Evolutionary conservation across 2,329 filamentous ascomycete species (phyloP).

Genomic region (Monosporascus sp.): DNA sequence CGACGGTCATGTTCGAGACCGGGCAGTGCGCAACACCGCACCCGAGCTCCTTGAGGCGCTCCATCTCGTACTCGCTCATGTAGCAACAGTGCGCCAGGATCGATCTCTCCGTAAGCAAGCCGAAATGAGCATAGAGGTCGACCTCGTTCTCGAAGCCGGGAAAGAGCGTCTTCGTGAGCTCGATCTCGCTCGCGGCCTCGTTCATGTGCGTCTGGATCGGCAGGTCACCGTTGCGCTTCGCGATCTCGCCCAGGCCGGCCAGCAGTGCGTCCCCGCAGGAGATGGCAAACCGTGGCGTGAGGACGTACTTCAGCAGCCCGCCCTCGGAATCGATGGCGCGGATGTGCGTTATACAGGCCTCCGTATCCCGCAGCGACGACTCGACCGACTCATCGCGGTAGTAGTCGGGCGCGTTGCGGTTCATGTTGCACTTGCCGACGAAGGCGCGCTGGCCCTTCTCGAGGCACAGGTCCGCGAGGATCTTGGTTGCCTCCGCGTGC

Average conservation of each 20-base stretch:
- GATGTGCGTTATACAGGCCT: constrained; percentile 44
- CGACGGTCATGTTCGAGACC: constrained; percentile 58
- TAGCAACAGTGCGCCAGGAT: constrained; percentile 66
- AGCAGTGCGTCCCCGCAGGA: constrained; percentile 53
- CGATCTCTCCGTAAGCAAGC: constrained; percentile 47
- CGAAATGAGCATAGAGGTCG: constrained; percentile 53
- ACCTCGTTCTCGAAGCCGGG: constrained; percentile 52
- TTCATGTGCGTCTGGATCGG: constrained; percentile 65
- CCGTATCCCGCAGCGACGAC: constrained; percentile 45
- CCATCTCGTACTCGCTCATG: constrained; percentile 52
- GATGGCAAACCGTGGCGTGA: constrained; percentile 59
- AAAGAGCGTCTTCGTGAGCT: constrained; percentile 50
- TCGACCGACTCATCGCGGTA: constrained; percentile 43
- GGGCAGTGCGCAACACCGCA: constrained; percentile 64
- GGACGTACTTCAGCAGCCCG: constrained; percentile 41
- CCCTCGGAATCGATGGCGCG: constrained; percentile 38
- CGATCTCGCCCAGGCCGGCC: constrained; percentile 49
- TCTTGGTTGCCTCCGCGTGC: constrained; percentile 51
- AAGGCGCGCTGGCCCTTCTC: constrained; percentile 53
- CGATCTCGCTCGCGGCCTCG: constrained; percentile 57
- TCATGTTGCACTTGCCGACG: constrained; percentile 60
- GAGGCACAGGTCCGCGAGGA: constrained; percentile 51
- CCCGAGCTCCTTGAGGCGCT: constrained; percentile 36
- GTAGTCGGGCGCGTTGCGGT: constrained; percentile 50
- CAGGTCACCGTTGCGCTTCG: constrained; percentile 40